These are phyloP conservation scores for Hypoxylon intermedium DNA, from an alignment of 495 filamentous ascomycete genomes.

Conservation along the genomic window DNA sequence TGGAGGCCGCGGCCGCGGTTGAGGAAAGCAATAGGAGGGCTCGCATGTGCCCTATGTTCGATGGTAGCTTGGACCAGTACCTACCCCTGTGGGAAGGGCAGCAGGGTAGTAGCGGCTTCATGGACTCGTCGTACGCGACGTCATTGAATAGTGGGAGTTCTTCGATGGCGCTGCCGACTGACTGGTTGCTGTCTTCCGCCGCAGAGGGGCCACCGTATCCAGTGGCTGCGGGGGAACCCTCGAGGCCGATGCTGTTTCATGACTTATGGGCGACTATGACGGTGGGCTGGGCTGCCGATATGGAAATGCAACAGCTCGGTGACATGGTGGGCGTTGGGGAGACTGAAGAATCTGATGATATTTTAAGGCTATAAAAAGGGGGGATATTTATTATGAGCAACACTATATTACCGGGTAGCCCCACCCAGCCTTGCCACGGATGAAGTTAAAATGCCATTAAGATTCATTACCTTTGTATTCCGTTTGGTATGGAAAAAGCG, in stretches of 20 bases:
- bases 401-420: too few relatives aligned
- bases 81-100: conserved; percentile 51
- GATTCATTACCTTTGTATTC: too few relatives aligned
- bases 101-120: conserved; percentile 6
- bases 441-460: too few relatives aligned
- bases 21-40: conserved; percentile 12
- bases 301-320: not conserved
- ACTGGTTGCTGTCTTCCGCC: not conserved
- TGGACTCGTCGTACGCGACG: conserved; percentile 20
- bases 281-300: conserved; percentile 40
- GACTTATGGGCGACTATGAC: conserved; percentile 50
- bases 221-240: not conserved
- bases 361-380: conserved; percentile 1
- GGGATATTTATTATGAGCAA: too few relatives aligned
- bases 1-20: conserved; percentile 35
- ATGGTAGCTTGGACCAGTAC: conserved; percentile 52
- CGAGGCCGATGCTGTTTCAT: conserved; percentile 32
- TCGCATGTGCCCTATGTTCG: conserved; percentile 53
- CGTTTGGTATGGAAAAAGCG: too few relatives aligned
- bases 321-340: not conserved
- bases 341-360: conserved; percentile 4
- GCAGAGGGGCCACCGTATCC: conserved; percentile 6
- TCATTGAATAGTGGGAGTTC: conserved; percentile 17
- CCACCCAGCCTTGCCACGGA: too few relatives aligned
- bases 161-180: conserved; percentile 1